Evolutionary conservation across 2,329 filamentous ascomycete species (phyloP), one percentile per base, ranked within the genome.

Genomic region (Tetracladium maxilliforme): DNA sequence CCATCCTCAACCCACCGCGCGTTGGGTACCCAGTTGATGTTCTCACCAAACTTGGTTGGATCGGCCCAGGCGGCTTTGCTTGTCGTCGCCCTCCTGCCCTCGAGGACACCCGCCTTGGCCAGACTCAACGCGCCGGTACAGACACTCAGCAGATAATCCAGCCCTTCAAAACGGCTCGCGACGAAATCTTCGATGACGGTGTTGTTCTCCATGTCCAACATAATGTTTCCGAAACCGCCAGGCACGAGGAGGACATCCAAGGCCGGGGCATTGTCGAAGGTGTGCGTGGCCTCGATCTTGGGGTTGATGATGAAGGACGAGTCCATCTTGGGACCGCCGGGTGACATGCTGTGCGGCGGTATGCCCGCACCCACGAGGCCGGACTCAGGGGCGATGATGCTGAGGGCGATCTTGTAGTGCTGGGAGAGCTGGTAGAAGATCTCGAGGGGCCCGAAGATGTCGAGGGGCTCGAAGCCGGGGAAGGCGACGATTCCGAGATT

Each of bases 401-500:
- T 38, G 10, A 66, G 47, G 25, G 52, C 47, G 19, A 62, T 34
- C 4, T 45, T 37, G 26, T 44, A 44, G 11, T 28, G 31, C 26
- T 34, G 34, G 4, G 56, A 45, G 6, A 61, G 35, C 16, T 52
- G 42, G 33, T 60, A 54, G 21, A 65, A 42, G 21, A 49, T 40
- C 28, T 61, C 54, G 5, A 62, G 38, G n/a, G 56, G 55, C 0
- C 57, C 56, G 36, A 58, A 56, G 26, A 57, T 47, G 33, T 62
- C 58, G 10, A 59, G 42, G 17, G 50, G 40, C 31, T 61, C 50
- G 39, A 61, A 56, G 10, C 47, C 50, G 2, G 46, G 54, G 42
- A 56, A 60, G 5, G 64, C 35, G 16, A 57, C 44, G 19, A 61
- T 44, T 25, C 52, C 58, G 25, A 48, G 52, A 24, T 48, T 38